These are phyloP conservation scores for Termitomyces sp. DNA, from an alignment of 768 basidiomycete genomes.

Conservation along the genomic window DNA sequence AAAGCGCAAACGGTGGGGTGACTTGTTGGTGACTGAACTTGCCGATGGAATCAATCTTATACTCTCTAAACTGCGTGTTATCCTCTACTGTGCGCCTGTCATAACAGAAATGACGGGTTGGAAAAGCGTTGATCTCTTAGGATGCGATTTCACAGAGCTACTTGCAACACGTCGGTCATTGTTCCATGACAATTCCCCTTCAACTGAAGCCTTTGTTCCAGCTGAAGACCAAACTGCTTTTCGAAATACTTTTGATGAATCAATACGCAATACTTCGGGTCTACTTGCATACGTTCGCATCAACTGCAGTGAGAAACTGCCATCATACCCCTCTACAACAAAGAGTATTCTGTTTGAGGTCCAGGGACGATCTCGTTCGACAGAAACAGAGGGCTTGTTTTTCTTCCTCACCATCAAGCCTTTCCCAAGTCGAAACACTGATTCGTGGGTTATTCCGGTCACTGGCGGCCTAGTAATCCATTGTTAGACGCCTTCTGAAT, in stretches of 20 bases:
- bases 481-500: background rate
- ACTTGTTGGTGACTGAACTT: slow-evolving; percentile 70
- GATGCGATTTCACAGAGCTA: slow-evolving; percentile 57
- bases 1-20: slow-evolving; percentile 83
- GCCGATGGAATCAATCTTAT: slow-evolving; percentile 68
- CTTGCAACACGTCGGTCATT: slow-evolving; percentile 47
- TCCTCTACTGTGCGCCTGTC: slow-evolving; percentile 65
- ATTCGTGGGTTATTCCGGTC: slow-evolving; percentile 60
- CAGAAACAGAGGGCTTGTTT: slow-evolving; percentile 40
- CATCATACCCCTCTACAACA: slow-evolving; percentile 16
- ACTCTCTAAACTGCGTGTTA: slow-evolving; percentile 53
- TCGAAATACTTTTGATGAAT: slow-evolving; percentile 48
- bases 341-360: slow-evolving; percentile 66
- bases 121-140: slow-evolving; percentile 67
- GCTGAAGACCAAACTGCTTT: slow-evolving; percentile 57
- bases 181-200: background rate
- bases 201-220: slow-evolving; percentile 19
- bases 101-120: slow-evolving; percentile 73
- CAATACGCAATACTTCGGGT: slow-evolving; percentile 42
- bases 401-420: slow-evolving; percentile 75
- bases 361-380: slow-evolving; percentile 55
- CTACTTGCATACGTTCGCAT: slow-evolving; percentile 58
- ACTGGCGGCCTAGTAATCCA: background rate
- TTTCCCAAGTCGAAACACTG: slow-evolving; percentile 67
- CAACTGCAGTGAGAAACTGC: slow-evolving; percentile 33